Evolutionary conservation across 2,329 filamentous ascomycete genomes (phyloP), one percentile per base, ranked within the genome.

Genomic region (Talaromyces sp.): DNA sequence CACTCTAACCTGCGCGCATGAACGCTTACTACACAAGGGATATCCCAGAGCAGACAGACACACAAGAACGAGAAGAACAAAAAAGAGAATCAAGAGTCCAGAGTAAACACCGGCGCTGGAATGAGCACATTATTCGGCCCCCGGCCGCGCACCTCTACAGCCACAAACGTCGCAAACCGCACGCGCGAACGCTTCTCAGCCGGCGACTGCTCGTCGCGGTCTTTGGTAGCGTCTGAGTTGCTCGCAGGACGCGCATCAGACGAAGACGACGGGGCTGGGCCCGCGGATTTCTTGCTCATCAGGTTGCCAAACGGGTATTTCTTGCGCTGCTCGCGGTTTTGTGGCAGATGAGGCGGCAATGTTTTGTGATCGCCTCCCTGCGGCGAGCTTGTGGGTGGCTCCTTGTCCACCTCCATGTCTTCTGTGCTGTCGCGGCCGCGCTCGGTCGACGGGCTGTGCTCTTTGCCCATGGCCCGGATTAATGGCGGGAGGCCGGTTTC

Each of bases 111-210:
- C 14, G 89, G 89, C 21, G 90, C 88, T 77, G 91, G 91, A 63
- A 86, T 78, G 67, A 93, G 77, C 54, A 92, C 87, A 74, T 90
- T 90, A 62, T 70, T 69, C 10, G 71, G 66, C 2, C 73, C 73
- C 56, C 89, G 84, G 24, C 89, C 89, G 64, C 88, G 80, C 8
- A 93, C 89, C 75, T 93, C 89, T 32, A 92, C 82, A 19, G 83
- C 84, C 60, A 92, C 75, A 71, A 93, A 93, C 5, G 87, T 88
- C 1, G 90, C 87, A 72, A 93, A 89, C 49, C 90, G 85, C 59
- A 93, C 85, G 65, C 84, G 87, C 6, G 75, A 71, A 54, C 70
- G 68, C 27, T 67, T 62, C 35, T 65, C 64, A 43, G 62, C 56
- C 14, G n/a, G 19, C 58, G 68, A 65, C n/a, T 62, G 60, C 58